These are phyloP conservation scores for Fusarium falciforme DNA, from an alignment of 2,329 filamentous ascomycete species.

Conservation along the genomic window DNA sequence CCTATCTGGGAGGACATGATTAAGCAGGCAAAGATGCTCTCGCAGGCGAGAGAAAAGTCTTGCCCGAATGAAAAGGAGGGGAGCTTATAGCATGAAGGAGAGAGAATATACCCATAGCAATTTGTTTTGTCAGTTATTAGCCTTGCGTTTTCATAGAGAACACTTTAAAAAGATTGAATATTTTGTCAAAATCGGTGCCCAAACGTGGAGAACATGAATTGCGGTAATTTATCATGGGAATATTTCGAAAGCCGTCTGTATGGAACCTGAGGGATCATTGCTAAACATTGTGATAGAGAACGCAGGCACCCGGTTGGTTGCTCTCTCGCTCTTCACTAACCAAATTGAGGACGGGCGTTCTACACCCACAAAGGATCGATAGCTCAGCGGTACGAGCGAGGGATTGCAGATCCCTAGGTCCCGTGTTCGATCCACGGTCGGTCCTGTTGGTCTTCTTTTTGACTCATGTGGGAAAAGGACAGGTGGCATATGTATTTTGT, in stretches of 20 bases:
- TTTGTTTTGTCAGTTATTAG: not conserved
- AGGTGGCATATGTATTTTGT: too few species aligned
- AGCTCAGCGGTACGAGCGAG: slow-evolving; percentile 40
- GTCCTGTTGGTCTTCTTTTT: slow-evolving; percentile 12
- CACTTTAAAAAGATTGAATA: not conserved
- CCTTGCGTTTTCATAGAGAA: not conserved
- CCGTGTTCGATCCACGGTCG: slow-evolving; percentile 40
- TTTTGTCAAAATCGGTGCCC: not conserved
- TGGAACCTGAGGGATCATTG: too few species aligned
- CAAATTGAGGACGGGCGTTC: too few species aligned
- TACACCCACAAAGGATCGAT: slow-evolving; percentile 25
- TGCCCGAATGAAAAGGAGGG: slow-evolving; percentile 33
- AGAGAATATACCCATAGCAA: not conserved
- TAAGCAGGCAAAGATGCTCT: not conserved
- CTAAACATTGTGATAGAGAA: too few species aligned
- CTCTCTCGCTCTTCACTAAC: not conserved
- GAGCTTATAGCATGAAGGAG: not conserved
- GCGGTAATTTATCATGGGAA: too few species aligned
- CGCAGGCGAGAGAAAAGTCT: not conserved
- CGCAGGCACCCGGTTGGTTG: not conserved
- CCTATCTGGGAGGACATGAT: slow-evolving; percentile 17
- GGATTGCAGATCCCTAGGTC: slow-evolving; percentile 41
- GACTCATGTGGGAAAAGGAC: not conserved
- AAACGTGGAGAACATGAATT: not conserved
- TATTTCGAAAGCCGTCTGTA: too few species aligned